Conservation (phyloP, 441 rosid species). For the Euphorbia schlechtendalii region DNA sequence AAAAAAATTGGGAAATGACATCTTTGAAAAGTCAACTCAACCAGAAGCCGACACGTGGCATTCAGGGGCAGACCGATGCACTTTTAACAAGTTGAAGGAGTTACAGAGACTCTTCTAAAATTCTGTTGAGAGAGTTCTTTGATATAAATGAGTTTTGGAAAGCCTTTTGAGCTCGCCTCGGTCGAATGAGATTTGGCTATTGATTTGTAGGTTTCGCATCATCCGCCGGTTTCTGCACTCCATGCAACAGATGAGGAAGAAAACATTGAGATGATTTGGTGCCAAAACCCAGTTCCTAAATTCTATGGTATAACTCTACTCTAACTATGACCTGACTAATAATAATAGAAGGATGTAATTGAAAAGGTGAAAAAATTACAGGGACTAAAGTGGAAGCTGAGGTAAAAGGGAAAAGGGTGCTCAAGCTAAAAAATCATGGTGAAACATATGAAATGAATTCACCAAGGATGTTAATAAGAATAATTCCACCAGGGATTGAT, state of each 20-base stretch:
- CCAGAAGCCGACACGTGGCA: too few relatives aligned
- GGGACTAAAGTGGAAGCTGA: constrained; percentile 66
- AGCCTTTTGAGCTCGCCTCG: too few relatives aligned
- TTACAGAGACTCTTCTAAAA: too few relatives aligned
- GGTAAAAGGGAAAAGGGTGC: constrained; percentile 49
- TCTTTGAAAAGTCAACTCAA: too few relatives aligned
- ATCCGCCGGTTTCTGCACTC: constrained; percentile 76
- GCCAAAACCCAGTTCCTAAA: constrained; percentile 57
- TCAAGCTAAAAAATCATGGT: constrained; percentile 43
- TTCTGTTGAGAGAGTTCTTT: too few relatives aligned
- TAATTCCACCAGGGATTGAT: constrained; percentile 56
- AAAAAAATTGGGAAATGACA: too few relatives aligned
- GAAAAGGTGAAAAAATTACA: constrained; percentile 9
- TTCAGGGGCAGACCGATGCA: too few relatives aligned
- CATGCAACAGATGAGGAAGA: constrained; percentile 66
- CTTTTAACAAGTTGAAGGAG: too few relatives aligned
- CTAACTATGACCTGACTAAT: too few relatives aligned
- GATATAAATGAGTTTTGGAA: too few relatives aligned
- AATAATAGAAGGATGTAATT: background rate
- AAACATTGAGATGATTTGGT: constrained; percentile 57
- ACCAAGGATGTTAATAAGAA: constrained; percentile 51
- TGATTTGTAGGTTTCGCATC: constrained; percentile 64
- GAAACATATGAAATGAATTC: constrained; percentile 80
- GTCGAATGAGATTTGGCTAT: background rate
- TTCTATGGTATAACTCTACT: too few relatives aligned